Evolutionary conservation across 441 rosid species (phyloP).

Genomic region (Daphne laureola): DNA sequence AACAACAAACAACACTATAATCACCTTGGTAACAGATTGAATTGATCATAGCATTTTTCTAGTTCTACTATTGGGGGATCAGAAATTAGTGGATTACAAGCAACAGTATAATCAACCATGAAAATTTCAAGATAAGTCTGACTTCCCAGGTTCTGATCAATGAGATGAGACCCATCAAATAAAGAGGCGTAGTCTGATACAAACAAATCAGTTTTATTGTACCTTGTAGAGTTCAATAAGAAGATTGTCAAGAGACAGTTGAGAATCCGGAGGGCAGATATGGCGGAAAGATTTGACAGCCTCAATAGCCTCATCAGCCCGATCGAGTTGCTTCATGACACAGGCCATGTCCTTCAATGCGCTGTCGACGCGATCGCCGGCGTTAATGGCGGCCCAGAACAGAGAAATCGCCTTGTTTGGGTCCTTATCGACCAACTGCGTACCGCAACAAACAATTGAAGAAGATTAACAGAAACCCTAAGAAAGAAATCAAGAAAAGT

Average conservation of each 20-base stretch:
- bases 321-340: constrained; percentile 76
- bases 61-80: too few species aligned
- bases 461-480: neutral
- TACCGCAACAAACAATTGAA: neutral
- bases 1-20: too few species aligned
- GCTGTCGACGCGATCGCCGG: constrained; percentile 83
- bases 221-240: constrained; percentile 88
- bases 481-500: constrained; percentile 2
- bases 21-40: too few species aligned
- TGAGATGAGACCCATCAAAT: too few species aligned
- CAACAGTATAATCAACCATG: too few species aligned
- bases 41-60: too few species aligned
- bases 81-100: too few species aligned
- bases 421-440: constrained; percentile 78
- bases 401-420: constrained; percentile 65
- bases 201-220: neutral
- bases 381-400: constrained; percentile 92
- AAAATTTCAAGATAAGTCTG: too few species aligned
- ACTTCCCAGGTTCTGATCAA: too few species aligned
- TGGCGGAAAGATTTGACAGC: constrained; percentile 84
- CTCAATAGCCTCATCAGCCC: constrained; percentile 86
- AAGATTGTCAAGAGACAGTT: constrained; percentile 77
- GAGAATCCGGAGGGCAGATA: constrained; percentile 68
- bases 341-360: constrained; percentile 93
- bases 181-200: too few species aligned